phyloP scores from a whole-genome alignment of 148 eudicot species.

The Camellia sinensis region DNA sequence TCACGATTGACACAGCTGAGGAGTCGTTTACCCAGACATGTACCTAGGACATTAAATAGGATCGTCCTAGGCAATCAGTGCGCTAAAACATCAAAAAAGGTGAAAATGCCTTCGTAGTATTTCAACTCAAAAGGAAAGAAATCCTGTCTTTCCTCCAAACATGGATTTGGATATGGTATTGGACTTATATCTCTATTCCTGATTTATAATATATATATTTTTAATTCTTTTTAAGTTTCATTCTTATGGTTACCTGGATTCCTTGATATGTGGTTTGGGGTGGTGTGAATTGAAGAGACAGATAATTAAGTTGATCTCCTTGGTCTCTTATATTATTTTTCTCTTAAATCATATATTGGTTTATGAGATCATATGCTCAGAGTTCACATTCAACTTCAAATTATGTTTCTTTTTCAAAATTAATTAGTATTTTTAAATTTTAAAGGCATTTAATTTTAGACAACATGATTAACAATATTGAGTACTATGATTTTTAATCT shows the following conservation, averaged over 20 bases:
- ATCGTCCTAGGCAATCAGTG: too few relatives aligned
- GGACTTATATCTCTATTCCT: constrained; percentile 13
- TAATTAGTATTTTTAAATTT: not conserved
- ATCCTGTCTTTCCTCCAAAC: constrained; percentile 50
- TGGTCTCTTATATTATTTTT: not conserved
- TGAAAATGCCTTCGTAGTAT: too few relatives aligned
- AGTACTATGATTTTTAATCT: not conserved
- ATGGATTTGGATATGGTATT: constrained; percentile 84
- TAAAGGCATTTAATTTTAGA: not conserved
- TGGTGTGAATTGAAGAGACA: not conserved
- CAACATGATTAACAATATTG: not conserved
- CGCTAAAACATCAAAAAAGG: too few relatives aligned
- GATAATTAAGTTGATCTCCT: constrained; percentile 1
- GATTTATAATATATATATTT: not conserved
- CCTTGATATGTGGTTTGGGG: not conserved
- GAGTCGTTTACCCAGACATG: constrained; percentile 40
- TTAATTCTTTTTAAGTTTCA: not conserved
- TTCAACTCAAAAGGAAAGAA: too few relatives aligned
- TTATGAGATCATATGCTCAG: not conserved
- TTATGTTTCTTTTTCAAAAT: not conserved
- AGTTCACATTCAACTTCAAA: not conserved
- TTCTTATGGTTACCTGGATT: not conserved
- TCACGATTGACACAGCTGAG: constrained; percentile 54
- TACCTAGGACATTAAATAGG: constrained; percentile 38
- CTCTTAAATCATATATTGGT: not conserved